A percentile compares a stretch with the other conserved stretches of the same genome.
Conservation (phyloP, 305 asterid genomes). For the Withania somnifera region DNA sequence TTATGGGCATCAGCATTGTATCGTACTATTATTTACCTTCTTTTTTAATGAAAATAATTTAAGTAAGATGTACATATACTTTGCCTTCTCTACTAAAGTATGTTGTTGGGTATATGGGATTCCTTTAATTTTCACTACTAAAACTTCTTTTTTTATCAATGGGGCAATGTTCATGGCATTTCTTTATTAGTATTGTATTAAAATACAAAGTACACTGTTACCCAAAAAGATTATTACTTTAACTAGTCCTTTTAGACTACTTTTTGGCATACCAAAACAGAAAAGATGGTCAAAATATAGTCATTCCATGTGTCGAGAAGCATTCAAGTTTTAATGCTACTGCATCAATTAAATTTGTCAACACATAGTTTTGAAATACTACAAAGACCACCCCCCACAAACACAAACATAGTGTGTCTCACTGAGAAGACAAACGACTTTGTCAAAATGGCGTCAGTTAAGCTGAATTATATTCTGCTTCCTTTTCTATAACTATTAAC, state of each 20-base stretch:
- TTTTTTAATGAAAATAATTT: too few relatives aligned
- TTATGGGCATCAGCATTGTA: too few relatives aligned
- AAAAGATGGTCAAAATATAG: neutral
- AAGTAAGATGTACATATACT: too few relatives aligned
- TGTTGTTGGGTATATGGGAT: too few relatives aligned
- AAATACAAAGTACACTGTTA: neutral
- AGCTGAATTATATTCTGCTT: neutral
- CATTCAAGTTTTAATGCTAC: neutral
- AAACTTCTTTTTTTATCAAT: neutral
- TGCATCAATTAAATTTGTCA: conserved; percentile 20
- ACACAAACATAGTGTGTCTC: neutral
- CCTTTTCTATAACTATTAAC: neutral
- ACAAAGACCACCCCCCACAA: neutral
- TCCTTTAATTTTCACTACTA: too few relatives aligned
- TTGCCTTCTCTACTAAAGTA: too few relatives aligned
- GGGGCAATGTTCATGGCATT: neutral
- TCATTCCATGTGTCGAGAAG: neutral
- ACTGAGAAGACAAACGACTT: neutral
- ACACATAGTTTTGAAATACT: conserved; percentile 24
- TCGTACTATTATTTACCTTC: too few relatives aligned
- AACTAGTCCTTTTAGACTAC: too few relatives aligned
- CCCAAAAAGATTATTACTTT: too few relatives aligned
- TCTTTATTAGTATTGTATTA: neutral
- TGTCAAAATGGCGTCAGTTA: neutral
- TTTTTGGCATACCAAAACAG: too few relatives aligned